Base-by-base conservation (phyloP, 2,329 filamentous ascomycete genomes). In the Cryphonectria naterciae region DNA sequence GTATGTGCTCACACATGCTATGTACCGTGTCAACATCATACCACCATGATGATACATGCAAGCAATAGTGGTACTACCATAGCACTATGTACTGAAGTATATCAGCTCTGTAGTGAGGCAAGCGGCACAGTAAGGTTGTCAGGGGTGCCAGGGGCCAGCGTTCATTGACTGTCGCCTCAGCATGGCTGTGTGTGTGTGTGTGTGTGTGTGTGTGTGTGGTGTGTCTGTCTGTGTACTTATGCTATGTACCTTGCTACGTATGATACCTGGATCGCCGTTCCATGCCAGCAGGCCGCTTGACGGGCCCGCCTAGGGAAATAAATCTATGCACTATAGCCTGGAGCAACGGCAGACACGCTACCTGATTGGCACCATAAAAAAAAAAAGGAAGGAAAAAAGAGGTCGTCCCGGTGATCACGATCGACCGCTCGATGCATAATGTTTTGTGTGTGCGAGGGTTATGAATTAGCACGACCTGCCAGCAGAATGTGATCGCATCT, bases 261-360 rank as follows among this genome's bases (percentile, higher is more conserved):
- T 11, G 28, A 15, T 62, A 28, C 54, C 35, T 46, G 60, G 58
- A 60, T 46, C 32, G 62, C 41, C 56, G 56, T 68, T 68, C 66
- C 66, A 68, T 68, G 66, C 66, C 56, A 52, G 49, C 66, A 17
- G 54, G 52, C 25, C 28, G 32, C 32, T 67, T 25, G n/a, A 28
- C 7, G n/a, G 54, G 54, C 65, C 28, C n/a, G 49, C 49, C 52
- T 8, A 37, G 25, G 17, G 54, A 19, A 46, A 68, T 68, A 62
- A 35, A 28, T 52, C 65, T 25, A 68, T 68, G 66, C 66, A 61
- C 41, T 68, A 68, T 62, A 62, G 15, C 37, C 37, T 35, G 8
- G 22, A 37, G 17, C 19, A n/a, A 52, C 8, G 17, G 25, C 28
- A 13, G 64, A 6, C 10, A 35, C 13, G 46, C 37, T 39, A 56